Evolutionary conservation across 164 flowering plant genomes (phyloP).

Genomic region (Aristolochia californica): DNA sequence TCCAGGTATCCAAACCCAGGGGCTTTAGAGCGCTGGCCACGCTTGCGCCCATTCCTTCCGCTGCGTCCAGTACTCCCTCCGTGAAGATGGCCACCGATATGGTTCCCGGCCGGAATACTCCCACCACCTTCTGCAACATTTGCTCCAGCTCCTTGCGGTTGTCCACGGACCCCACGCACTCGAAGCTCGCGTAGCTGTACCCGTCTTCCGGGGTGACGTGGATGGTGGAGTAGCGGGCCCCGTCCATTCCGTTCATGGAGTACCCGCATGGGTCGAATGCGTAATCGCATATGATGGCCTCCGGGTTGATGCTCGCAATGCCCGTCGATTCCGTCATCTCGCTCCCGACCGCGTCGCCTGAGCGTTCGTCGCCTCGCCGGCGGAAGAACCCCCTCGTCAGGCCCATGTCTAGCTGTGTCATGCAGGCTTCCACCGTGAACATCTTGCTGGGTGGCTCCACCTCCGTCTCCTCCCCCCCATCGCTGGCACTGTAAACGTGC

Average conservation of each 20-base stretch:
- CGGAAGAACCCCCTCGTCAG: slow-evolving; percentile 51
- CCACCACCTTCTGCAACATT: slow-evolving; percentile 44
- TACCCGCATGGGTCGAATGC: slow-evolving; percentile 97
- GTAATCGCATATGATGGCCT: slow-evolving; percentile 55
- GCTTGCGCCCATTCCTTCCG: slow-evolving; percentile 17
- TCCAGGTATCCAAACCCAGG: slow-evolving; percentile 48
- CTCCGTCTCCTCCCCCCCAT: slow-evolving; percentile 2
- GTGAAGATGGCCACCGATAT: slow-evolving; percentile 52
- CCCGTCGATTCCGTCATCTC: slow-evolving; percentile 74
- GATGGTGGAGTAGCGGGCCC: slow-evolving; percentile 64
- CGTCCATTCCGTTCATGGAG: slow-evolving; percentile 83
- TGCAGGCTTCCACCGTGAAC: slow-evolving; percentile 79
- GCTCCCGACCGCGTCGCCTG: slow-evolving; percentile 53
- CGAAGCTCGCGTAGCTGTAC: slow-evolving; percentile 88
- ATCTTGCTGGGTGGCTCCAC: slow-evolving; percentile 1
- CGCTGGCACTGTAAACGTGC: slow-evolving; percentile 76
- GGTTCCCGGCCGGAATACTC: slow-evolving; percentile 63
- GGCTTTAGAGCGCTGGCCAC: slow-evolving; percentile 36
- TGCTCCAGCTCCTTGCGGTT: slow-evolving; percentile 21
- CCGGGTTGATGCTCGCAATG: slow-evolving; percentile 39
- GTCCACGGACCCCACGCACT: slow-evolving; percentile 49
- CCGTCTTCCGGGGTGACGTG: slow-evolving; percentile 99
- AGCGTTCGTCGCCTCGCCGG: slow-evolving; percentile 18
- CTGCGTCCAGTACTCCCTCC: slow-evolving; percentile 11
- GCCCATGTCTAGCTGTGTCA: slow-evolving; percentile 70